These are phyloP conservation scores for Musa itinerans DNA, from an alignment of 176 grass and related monocot genomes.

Conservation along the genomic window DNA sequence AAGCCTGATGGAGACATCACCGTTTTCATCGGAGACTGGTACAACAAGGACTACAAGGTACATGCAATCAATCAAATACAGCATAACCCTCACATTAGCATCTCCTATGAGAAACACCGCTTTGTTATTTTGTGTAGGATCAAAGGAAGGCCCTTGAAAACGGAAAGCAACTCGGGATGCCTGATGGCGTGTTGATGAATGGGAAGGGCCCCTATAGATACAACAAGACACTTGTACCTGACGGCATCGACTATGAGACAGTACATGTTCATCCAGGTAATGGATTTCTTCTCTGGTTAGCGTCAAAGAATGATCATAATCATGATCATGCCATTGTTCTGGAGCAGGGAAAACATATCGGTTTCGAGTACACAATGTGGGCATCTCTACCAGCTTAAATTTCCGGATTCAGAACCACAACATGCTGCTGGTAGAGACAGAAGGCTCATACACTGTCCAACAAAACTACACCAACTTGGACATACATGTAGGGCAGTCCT, in stretches of 20 bases:
- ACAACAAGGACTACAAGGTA: conserved; percentile 87
- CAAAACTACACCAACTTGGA: conserved; percentile 84
- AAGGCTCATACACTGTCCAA: conserved; percentile 83
- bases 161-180: conserved; percentile 70
- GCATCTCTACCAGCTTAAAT: conserved; percentile 77
- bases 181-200: conserved; percentile 84
- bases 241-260: conserved; percentile 74
- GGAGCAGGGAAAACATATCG: conserved; percentile 62
- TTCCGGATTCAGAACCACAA: conserved; percentile 82
- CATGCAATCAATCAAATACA: background rate
- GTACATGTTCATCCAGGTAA: conserved; percentile 80
- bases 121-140: conserved; percentile 32
- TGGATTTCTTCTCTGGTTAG: background rate
- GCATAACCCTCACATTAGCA: no score
- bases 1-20: conserved; percentile 60
- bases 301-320: background rate
- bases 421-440: conserved; percentile 71
- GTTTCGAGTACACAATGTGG: conserved; percentile 79
- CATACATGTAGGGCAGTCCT: conserved; percentile 82
- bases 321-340: background rate
- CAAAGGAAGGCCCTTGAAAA: conserved; percentile 65
- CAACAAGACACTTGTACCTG: conserved; percentile 65
- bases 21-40: conserved; percentile 68
- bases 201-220: conserved; percentile 75
- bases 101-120: background rate